Evolutionary conservation across 345 rosid species (phyloP), one percentile per base, ranked within the genome.

Genomic region (Sisymbrium altissimum): DNA sequence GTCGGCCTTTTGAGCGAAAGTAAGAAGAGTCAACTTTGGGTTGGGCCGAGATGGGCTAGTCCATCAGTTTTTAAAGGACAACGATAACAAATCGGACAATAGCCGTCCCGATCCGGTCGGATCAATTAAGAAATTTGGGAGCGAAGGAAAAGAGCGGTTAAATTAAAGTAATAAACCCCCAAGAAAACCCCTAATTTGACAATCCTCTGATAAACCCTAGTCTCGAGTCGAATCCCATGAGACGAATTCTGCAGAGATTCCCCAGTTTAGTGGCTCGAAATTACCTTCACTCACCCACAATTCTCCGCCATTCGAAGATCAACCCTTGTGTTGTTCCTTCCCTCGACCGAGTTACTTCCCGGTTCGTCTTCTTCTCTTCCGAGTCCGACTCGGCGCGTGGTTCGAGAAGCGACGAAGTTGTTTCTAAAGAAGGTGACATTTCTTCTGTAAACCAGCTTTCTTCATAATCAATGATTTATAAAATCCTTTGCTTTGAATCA

Each of bases 381-480:
- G 64, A 72, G 7, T 69, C 83, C 17, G 68, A 75, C 35, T 45
- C 82, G 1, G 30, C 63, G 13, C 14, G 27, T 15, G 15, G 33
- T 64, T 60, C 59, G 2, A 32, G 23, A 10, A 79, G 43, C 30
- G 66, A 71, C 12, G 81, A 75, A 9, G 78, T 66, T 53, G 29
- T 83, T 53, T 80, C 81, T 70, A 79, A 46, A 18, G 68, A 84
- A 78, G 92, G 92, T 87, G 39, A 50, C 10, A 1, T 40, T 33
- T 70, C 25, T 33, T 70, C 25, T 39, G 13, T 2, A 13, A 30
- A 4, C 64, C 30, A 46, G 17, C 58, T 46, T 17, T 9, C n/a
- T n/a, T n/a, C n/a, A n/a, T n/a, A n/a, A n/a, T n/a, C n/a, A n/a
- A n/a, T n/a, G n/a, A n/a, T n/a, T n/a, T n/a, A n/a, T n/a, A n/a